Percentiles rank a stretch among this genome's conserved stretches.
Evolutionary conservation across 768 basidiomycete species (phyloP).

Genomic region (Gautieria morchelliformis): DNA sequence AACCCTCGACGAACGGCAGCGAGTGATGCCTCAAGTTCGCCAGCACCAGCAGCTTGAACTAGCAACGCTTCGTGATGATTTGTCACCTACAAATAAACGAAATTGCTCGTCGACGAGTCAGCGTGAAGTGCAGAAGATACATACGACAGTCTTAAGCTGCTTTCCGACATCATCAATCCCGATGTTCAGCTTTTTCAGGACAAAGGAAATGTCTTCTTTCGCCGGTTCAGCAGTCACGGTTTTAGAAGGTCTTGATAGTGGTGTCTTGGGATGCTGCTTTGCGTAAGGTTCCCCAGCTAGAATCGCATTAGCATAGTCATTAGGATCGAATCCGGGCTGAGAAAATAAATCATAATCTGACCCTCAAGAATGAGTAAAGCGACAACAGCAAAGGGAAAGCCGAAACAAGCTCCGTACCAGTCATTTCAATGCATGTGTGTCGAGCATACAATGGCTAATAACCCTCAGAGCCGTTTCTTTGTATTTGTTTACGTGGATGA

Average conservation of each 20-base stretch:
- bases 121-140: constrained; percentile 18
- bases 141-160: constrained; percentile 77
- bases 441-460: too few species aligned
- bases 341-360: constrained; percentile 73
- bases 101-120: neutral
- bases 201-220: constrained; percentile 83
- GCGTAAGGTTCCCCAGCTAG: constrained; percentile 77
- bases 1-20: constrained; percentile 59
- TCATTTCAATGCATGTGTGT: neutral
- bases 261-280: constrained; percentile 17
- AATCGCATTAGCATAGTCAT: constrained; percentile 86
- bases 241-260: constrained; percentile 19
- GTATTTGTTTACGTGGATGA: too few species aligned
- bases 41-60: constrained; percentile 70
- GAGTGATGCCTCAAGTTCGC: constrained; percentile 61
- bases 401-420: neutral
- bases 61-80: constrained; percentile 74
- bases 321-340: constrained; percentile 67
- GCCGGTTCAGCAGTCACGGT: constrained; percentile 39
- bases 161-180: constrained; percentile 88
- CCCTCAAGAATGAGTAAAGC: neutral
- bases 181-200: constrained; percentile 77
- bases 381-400: neutral
- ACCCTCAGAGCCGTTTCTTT: too few species aligned
- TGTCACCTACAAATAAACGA: constrained; percentile 45